phyloP scores from a whole-genome alignment of 1,284 basidiomycete genomes.

The Golubevia sp. region DNA sequence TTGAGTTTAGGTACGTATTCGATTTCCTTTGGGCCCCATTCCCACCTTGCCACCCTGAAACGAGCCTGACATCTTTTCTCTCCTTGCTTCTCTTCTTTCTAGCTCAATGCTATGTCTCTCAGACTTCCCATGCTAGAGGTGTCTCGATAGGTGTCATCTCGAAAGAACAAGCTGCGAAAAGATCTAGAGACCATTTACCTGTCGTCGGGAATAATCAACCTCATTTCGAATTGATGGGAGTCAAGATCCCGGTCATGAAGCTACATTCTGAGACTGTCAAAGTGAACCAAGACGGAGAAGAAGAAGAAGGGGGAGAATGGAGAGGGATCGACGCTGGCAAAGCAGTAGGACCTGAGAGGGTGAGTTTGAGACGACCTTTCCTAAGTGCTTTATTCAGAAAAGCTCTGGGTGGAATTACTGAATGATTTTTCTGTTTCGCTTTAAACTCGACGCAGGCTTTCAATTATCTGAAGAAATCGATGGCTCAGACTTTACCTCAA shows the following conservation, averaged over 20 bases:
- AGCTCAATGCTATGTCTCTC: slow-evolving; percentile 90
- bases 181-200: slow-evolving; percentile 67
- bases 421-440: background rate
- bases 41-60: slow-evolving; percentile 6
- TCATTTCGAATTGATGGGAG: slow-evolving; percentile 86
- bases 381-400: too few species aligned
- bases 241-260: slow-evolving; percentile 83
- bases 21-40: background rate
- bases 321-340: slow-evolving; percentile 77
- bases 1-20: slow-evolving; percentile 75
- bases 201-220: slow-evolving; percentile 79
- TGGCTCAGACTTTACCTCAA: slow-evolving; percentile 50
- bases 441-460: slow-evolving; percentile 31
- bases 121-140: slow-evolving; percentile 83
- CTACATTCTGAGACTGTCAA: slow-evolving; percentile 63
- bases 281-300: background rate
- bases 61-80: slow-evolving; percentile 14
- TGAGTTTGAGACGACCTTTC: too few species aligned
- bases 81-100: slow-evolving; percentile 6
- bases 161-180: slow-evolving; percentile 40
- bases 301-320: slow-evolving; percentile 68
- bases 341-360: slow-evolving; percentile 72
- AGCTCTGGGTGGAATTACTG: too few species aligned
- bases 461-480: slow-evolving; percentile 42
- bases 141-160: slow-evolving; percentile 75